These are phyloP conservation scores for Talaromyces atroroseus DNA, from an alignment of 2,329 filamentous ascomycete genomes.

Conservation along the genomic window DNA sequence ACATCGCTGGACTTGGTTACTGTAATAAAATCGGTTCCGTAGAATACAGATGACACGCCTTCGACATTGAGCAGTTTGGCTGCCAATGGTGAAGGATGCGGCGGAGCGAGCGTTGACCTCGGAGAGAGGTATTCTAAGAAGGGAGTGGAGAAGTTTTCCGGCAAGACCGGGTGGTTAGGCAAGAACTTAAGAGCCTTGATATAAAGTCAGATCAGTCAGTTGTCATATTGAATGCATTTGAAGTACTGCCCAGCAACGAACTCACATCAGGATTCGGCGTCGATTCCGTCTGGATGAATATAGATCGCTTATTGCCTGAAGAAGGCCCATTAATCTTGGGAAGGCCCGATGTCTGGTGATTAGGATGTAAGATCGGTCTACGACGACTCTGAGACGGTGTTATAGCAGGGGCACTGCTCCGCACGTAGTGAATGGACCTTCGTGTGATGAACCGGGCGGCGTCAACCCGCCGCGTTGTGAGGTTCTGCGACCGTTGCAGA, in stretches of 20 bases:
- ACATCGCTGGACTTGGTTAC: constrained; percentile 84
- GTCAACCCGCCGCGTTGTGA: constrained; percentile 16
- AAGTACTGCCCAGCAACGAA: constrained; percentile 9
- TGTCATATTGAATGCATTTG: neutral
- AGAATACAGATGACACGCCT: constrained; percentile 91
- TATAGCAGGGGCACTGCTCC: constrained; percentile 41
- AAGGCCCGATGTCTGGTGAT: constrained; percentile 34
- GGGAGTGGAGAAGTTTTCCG: constrained; percentile 63
- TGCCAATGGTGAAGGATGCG: constrained; percentile 85
- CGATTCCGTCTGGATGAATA: constrained; percentile 95
- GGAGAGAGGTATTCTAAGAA: constrained; percentile 92
- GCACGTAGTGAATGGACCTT: constrained; percentile 23
- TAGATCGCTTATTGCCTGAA: constrained; percentile 57
- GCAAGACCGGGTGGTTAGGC: constrained; percentile 81
- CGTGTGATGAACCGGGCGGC: constrained; percentile 22
- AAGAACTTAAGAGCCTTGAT: constrained; percentile 77
- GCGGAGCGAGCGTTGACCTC: constrained; percentile 79
- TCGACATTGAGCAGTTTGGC: constrained; percentile 88
- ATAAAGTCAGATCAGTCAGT: neutral
- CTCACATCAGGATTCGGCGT: constrained; percentile 86
- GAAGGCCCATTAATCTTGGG: constrained; percentile 35
- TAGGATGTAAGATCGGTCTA: constrained; percentile 41
- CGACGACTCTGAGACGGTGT: constrained; percentile 43
- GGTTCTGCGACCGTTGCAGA: constrained; percentile 20
- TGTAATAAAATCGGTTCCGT: constrained; percentile 92